These are phyloP conservation scores for Bolboschoenus planiculmis DNA, from an alignment of 176 grass and related monocot species.

Conservation along the genomic window DNA sequence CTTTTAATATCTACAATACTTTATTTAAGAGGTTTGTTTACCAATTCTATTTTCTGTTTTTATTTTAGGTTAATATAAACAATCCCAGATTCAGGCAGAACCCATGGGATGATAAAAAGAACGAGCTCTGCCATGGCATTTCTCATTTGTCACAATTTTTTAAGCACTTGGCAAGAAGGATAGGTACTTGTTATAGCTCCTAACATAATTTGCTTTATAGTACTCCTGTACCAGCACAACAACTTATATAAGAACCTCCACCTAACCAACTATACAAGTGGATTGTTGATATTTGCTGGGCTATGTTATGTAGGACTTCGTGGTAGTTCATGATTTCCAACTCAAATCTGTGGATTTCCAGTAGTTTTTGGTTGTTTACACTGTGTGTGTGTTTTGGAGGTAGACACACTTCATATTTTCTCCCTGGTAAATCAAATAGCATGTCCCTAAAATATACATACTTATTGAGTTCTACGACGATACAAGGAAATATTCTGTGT, in stretches of 20 bases:
- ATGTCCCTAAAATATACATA: not conserved
- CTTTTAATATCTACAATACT: not conserved
- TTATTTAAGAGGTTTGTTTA: not conserved
- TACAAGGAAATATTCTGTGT: not conserved
- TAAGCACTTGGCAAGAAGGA: constrained; percentile 2
- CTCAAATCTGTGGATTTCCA: not conserved
- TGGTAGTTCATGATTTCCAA: not conserved
- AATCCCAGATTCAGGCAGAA: not conserved
- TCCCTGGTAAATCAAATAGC: not conserved
- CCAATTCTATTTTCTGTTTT: not conserved
- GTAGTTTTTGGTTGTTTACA: not conserved
- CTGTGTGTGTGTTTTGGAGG: not conserved
- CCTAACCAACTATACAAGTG: not conserved
- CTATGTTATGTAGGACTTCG: not conserved
- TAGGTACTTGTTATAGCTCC: not conserved
- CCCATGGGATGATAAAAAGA: constrained; percentile 9
- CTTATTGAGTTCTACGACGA: not conserved
- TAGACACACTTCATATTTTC: not conserved
- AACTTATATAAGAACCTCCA: not conserved
- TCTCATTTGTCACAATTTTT: constrained; percentile 18
- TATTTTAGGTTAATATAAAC: constrained; percentile 4
- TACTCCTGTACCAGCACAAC: not conserved
- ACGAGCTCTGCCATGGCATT: not conserved
- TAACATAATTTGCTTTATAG: not conserved
- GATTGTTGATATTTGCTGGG: not conserved